These are phyloP conservation scores for Raphanus sativus DNA, from an alignment of 345 rosid genomes.

Conservation along the genomic window DNA sequence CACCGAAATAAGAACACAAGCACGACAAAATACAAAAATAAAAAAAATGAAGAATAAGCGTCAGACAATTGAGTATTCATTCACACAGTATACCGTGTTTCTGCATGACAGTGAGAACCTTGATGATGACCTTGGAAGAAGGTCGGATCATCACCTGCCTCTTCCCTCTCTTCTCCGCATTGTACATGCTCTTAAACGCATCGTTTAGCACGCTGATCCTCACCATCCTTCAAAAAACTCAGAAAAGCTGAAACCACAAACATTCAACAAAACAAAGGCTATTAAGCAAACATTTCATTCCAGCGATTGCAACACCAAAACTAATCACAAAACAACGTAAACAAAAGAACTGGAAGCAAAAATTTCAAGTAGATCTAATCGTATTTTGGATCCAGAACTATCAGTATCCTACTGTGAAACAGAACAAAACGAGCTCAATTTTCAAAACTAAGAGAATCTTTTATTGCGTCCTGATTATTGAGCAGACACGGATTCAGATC, in stretches of 20 bases:
- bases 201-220: constrained; percentile 77
- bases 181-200: constrained; percentile 82
- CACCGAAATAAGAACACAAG: neutral
- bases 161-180: constrained; percentile 83
- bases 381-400: neutral
- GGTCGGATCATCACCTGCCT: constrained; percentile 88
- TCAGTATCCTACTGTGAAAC: neutral
- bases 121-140: constrained; percentile 77
- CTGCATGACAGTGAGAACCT: constrained; percentile 82
- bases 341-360: neutral
- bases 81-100: constrained; percentile 55
- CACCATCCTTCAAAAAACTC: constrained; percentile 50
- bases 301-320: too few species aligned
- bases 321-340: neutral
- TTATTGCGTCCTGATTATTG: neutral
- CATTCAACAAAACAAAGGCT: neutral
- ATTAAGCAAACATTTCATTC: neutral
- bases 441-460: neutral
- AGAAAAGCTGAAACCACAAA: constrained; percentile 12
- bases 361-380: neutral
- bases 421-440: neutral
- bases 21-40: too few species aligned
- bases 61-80: neutral
- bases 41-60: neutral
- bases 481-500: neutral